Evolutionary conservation across 2,329 filamentous ascomycete species (phyloP).

Genomic region (Lecanicillium sp.): DNA sequence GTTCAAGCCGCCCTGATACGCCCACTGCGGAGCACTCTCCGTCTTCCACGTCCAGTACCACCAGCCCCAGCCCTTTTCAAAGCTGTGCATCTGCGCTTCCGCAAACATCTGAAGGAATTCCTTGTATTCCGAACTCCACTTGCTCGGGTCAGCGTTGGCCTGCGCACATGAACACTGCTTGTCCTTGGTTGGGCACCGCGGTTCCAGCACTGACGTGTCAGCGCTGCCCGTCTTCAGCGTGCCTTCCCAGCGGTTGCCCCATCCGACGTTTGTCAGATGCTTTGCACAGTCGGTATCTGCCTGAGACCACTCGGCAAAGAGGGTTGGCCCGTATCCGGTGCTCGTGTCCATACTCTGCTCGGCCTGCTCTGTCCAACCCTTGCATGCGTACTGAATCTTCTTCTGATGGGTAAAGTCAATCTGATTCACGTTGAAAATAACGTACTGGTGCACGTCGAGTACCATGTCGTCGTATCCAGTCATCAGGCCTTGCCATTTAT

Average conservation of each 20-base stretch:
- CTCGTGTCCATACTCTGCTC: conserved; percentile 60
- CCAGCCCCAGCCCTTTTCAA: conserved; percentile 93
- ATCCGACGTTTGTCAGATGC: conserved; percentile 82
- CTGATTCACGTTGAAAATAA: conserved; percentile 91
- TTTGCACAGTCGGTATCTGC: conserved; percentile 90
- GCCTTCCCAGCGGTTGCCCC: conserved; percentile 87
- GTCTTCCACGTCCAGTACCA: conserved; percentile 99
- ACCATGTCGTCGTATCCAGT: conserved; percentile 64
- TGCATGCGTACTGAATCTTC: conserved; percentile 83
- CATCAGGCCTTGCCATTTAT: conserved; percentile 83
- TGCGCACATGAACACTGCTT: conserved; percentile 61
- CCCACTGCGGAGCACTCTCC: conserved; percentile 82
- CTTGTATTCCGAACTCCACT: conserved; percentile 71
- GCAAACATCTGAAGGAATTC: conserved; percentile 83
- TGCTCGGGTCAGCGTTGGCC: conserved; percentile 65
- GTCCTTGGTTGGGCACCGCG: conserved; percentile 64
- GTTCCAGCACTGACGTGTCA: conserved; percentile 54
- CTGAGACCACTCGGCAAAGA: conserved; percentile 96
- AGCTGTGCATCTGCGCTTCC: conserved; percentile 90
- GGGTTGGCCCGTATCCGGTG: conserved; percentile 83
- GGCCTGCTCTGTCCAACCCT: conserved; percentile 78
- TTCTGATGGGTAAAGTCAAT: conserved; percentile 73
- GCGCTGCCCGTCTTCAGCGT: conserved; percentile 65
- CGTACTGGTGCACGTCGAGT: conserved; percentile 97
- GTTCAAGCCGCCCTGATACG: conserved; percentile 71